Evolutionary conservation across 805 yeast species (phyloP).

Genomic region (Maudiozyma barnettii): DNA sequence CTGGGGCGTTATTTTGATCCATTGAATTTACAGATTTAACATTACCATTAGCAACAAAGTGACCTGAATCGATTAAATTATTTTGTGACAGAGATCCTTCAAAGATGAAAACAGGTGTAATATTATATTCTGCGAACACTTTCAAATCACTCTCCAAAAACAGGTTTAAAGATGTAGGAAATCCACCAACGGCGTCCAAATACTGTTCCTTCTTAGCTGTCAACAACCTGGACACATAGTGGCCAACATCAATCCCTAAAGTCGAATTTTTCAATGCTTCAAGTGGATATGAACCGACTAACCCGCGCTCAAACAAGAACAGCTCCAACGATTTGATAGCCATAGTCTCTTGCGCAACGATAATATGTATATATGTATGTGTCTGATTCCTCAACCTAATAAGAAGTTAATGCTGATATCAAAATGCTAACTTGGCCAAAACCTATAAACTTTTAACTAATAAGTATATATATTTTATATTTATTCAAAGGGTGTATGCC

Average conservation of each 20-base stretch:
- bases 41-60: slow-evolving; percentile 11
- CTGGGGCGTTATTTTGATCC: slow-evolving; percentile 1
- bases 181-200: slow-evolving; percentile 72
- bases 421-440: too few species aligned
- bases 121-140: slow-evolving; percentile 47
- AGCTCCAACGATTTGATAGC: slow-evolving; percentile 54
- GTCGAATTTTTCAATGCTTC: slow-evolving; percentile 56
- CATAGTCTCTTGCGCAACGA: slow-evolving; percentile 10
- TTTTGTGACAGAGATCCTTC: slow-evolving; percentile 47
- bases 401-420: too few species aligned
- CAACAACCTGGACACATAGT: slow-evolving; percentile 57
- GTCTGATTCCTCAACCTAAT: not conserved
- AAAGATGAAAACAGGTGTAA: slow-evolving; percentile 75
- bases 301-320: slow-evolving; percentile 55
- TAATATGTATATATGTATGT: not conserved
- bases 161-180: slow-evolving; percentile 52
- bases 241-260: slow-evolving; percentile 77
- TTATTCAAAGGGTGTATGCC: too few species aligned
- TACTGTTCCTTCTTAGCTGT: slow-evolving; percentile 57
- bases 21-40: slow-evolving; percentile 12
- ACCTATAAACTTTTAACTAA: too few species aligned
- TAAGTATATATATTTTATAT: too few species aligned
- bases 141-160: slow-evolving; percentile 54
- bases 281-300: slow-evolving; percentile 52
- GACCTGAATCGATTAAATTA: slow-evolving; percentile 25